Evolutionary conservation across 805 yeast species (phyloP).

Genomic region (Pichia scutulata): DNA sequence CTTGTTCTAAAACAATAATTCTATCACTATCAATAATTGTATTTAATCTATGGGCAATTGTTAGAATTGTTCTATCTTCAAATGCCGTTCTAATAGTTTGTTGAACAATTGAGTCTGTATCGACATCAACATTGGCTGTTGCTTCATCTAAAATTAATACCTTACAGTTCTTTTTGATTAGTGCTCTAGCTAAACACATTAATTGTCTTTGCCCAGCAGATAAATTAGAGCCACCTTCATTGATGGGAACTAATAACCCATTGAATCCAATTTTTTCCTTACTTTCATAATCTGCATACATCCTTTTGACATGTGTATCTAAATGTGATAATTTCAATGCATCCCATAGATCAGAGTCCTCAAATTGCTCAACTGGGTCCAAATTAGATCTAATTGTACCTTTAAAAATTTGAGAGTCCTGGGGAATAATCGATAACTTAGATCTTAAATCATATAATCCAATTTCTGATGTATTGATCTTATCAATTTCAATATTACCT

Average conservation of each 20-base stretch:
- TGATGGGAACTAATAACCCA: conserved; percentile 21
- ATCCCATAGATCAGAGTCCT: conserved; percentile 78
- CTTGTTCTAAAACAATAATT: conserved; percentile 69
- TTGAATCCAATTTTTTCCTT: conserved; percentile 33
- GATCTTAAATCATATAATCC: conserved; percentile 77
- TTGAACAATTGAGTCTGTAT: conserved; percentile 71
- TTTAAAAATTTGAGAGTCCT: conserved; percentile 87
- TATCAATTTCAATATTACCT: conserved; percentile 62
- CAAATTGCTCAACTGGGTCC: conserved; percentile 66
- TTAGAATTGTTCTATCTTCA: conserved; percentile 67
- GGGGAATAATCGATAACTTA: conserved; percentile 79
- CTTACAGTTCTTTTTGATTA: conserved; percentile 49
- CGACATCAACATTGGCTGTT: conserved; percentile 84
- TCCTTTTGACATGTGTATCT: conserved; percentile 49
- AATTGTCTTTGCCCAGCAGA: conserved; percentile 87
- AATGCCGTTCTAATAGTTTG: conserved; percentile 71
- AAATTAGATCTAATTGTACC: conserved; percentile 80
- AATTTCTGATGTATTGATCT: conserved; percentile 51
- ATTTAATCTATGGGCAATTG: conserved; percentile 80
- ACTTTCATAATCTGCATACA: conserved; percentile 38
- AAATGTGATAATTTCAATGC: conserved; percentile 74
- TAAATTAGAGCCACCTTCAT: conserved; percentile 49
- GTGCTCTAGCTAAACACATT: conserved; percentile 74
- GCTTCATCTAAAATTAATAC: conserved; percentile 77
- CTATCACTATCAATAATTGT: conserved; percentile 77